Evolutionary conservation across 208 protist genomes (phyloP).

Genomic region (Blechomonas ayalai): DNA sequence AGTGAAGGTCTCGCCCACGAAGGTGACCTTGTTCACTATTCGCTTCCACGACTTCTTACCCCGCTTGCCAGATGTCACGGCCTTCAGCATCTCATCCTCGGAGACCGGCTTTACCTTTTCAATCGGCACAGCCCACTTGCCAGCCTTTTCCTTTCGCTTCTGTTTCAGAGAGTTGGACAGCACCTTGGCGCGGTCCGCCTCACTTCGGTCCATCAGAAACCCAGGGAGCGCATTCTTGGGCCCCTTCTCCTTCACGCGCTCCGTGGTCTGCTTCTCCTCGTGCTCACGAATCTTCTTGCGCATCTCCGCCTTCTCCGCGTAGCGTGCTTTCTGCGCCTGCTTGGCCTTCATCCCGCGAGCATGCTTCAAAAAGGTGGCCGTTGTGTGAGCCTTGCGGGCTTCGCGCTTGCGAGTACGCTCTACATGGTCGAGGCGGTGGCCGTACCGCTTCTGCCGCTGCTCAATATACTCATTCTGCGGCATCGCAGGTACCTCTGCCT

Average conservation of each 20-base stretch:
- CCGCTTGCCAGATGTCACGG: slow-evolving; percentile 93
- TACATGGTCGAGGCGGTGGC: slow-evolving; percentile 96
- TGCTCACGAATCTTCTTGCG: slow-evolving; percentile 99
- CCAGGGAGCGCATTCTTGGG: slow-evolving; percentile 98
- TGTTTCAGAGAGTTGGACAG: slow-evolving; percentile 99
- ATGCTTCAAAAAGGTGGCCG: slow-evolving; percentile 91
- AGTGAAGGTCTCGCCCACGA: slow-evolving; percentile 99
- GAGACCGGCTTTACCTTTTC: slow-evolving; percentile 97
- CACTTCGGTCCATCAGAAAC: slow-evolving; percentile 98
- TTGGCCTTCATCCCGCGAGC: slow-evolving; percentile 98
- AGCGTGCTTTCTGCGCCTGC: slow-evolving; percentile 96
- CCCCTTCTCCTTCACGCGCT: slow-evolving; percentile 92
- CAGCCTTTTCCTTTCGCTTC: slow-evolving; percentile 99
- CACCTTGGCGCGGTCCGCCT: slow-evolving; percentile 96
- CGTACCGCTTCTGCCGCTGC: slow-evolving; percentile 96
- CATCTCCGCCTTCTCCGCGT: slow-evolving; percentile 99
- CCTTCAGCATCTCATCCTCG: slow-evolving; percentile 99
- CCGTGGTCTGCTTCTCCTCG: slow-evolving; percentile 92
- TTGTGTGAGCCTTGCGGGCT: slow-evolving; percentile 94
- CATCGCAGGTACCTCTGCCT: slow-evolving; percentile 35
- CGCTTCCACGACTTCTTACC: slow-evolving; percentile 99
- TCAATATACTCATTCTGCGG: slow-evolving; percentile 99
- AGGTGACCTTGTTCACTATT: slow-evolving; percentile 99
- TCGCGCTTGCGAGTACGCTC: slow-evolving; percentile 98
- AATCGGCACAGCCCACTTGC: slow-evolving; percentile 99